Evolutionary conservation across 768 basidiomycete genomes (phyloP), one percentile per base, ranked within the genome.

Genomic region (Coprinopsis cinerea): DNA sequence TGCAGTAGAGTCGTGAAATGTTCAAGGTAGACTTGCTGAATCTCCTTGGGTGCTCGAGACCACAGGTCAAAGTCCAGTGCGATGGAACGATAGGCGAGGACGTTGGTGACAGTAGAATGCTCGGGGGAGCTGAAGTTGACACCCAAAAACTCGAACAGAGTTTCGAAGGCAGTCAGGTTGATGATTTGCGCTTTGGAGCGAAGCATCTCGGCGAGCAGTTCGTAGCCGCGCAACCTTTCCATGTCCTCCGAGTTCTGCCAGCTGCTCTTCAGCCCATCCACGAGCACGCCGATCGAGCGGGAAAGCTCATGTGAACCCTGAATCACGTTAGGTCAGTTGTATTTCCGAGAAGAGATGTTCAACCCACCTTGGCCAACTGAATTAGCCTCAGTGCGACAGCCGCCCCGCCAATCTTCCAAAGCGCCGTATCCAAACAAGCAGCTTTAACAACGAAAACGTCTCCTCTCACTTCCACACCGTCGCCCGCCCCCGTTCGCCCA

Each of bases 231-330:
- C 47, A 92, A 67, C 27, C 85, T 74, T 61, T 95, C 93, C 85
- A 94, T 92, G 57, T 96, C 94, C 61, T 94, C 93, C 28, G 89
- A 93, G 59, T 91, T 92, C 58, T 89, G 81, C 94, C 94, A 97
- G 57, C 81, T 88, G 56, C 87, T 84, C 55, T 80, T 80, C 39
- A 96, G 63, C 2, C 86, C 80, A 57, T 94, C 91, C 7, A 80
- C 76, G 18, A 95, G 64, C 23, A 93, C 79, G 2, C 82, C 70
- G 4, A 93, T 64, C 0, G 89, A 76, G 14, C 83, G 71, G 0
- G 86, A 87, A 2, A 95, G 57, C 56, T 93, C 90, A 53, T 88
- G 87, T 0, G 83, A 67, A 0, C 81, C 89, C 85, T 91, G 34
- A 18, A 18, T 56, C 5, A 27, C 1, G 27, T 9, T 27, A 37